Evolutionary conservation across 352 stramenopile species (phyloP), one percentile per base, ranked within the genome.

Genomic region (Pythium brachiatum): DNA sequence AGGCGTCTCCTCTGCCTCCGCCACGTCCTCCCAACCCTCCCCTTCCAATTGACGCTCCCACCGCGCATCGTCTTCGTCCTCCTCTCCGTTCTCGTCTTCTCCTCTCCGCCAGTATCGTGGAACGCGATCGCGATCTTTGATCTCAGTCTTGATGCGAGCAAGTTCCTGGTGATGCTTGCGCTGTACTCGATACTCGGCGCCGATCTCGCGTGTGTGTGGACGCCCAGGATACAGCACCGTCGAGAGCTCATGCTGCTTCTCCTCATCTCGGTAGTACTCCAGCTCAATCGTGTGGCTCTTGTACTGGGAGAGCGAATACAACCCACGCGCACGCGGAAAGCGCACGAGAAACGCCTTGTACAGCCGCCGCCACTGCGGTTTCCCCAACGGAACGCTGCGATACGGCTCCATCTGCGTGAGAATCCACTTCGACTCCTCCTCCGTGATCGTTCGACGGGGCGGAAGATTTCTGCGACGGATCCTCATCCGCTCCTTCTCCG

Each of bases 371-470:
- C 41, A 48, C 41, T 48, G 41, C n/a, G 18, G 41, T 2, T 48
- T 27, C 7, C n/a, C 41, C 18, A 48, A 18, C 7, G 41, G 41
- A 7, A 48, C 41, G 7, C 16, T 20, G 21, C 41, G 41, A 27
- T 48, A 48, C 41, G 41, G 41, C 41, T 48, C 41, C 41, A 48
- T 48, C n/a, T 48, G 41, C 18, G 41, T 48, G 41, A 48, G 41
- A 18, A 48, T 48, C 41, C 41, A 48, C 41, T 4, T 4, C 11
- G 41, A 48, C 20, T 48, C 13, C 16, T 46, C 38, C 38, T 46
- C 38, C 12, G 12, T 46, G 38, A 46, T 46, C 12, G 41, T 48
- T 2, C 9, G 18, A 20, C 41, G n/a, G 7, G 41, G 41, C 8
- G 20, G 41, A 18, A 5, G 11, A 48, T 4, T 20, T 26, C 5